Conservation (phyloP, 306 rosid species). For the Prunus mira region DNA sequence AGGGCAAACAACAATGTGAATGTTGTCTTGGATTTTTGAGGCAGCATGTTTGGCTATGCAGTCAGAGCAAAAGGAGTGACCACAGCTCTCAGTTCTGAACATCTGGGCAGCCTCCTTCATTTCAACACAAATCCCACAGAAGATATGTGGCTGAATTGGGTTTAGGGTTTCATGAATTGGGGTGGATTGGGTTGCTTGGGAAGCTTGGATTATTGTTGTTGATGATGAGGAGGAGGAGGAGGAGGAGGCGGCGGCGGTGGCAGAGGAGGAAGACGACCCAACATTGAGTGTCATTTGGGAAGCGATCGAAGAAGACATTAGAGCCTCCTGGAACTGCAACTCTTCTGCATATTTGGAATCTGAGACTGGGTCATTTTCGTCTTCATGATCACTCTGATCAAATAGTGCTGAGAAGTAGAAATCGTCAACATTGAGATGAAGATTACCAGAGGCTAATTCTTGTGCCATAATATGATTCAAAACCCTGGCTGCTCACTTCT, state of each 20-base stretch:
- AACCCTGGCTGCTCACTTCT: too few relatives aligned
- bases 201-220: background rate
- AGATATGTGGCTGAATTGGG: background rate
- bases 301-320: conserved; percentile 24
- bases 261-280: background rate
- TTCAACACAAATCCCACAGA: conserved; percentile 54
- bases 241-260: background rate
- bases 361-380: background rate
- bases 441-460: background rate
- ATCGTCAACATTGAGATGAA: conserved; percentile 27
- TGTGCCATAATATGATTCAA: conserved; percentile 25
- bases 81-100: conserved; percentile 33
- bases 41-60: conserved; percentile 47
- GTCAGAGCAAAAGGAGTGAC: conserved; percentile 46
- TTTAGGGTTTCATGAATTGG: background rate
- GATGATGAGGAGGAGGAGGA: background rate
- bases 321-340: conserved; percentile 49
- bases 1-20: conserved; percentile 38
- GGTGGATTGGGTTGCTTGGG: background rate
- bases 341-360: conserved; percentile 40
- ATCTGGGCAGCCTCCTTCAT: conserved; percentile 19
- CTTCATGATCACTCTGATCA: conserved; percentile 5
- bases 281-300: background rate
- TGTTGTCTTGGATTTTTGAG: conserved; percentile 32
- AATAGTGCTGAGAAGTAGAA: conserved; percentile 30